Percentiles rank a stretch among this genome's conserved stretches.
These are phyloP conservation scores for Grosmannia serpens DNA, from an alignment of 2,329 filamentous ascomycete genomes.

Conservation along the genomic window DNA sequence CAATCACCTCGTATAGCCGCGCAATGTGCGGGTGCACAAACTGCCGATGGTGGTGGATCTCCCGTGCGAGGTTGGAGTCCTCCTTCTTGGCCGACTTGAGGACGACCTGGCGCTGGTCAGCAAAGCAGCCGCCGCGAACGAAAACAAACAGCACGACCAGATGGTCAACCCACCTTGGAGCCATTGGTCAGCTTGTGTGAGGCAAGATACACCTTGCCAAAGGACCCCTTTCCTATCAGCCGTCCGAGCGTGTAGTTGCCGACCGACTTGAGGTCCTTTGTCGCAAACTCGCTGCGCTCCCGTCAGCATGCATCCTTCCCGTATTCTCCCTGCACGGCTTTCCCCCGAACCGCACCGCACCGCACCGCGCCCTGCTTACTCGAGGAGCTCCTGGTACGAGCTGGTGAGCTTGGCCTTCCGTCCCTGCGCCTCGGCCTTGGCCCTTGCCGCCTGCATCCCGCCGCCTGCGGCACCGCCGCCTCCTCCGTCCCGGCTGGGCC, in stretches of 20 bases:
- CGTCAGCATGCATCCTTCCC: neutral
- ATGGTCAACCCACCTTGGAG: constrained; percentile 57
- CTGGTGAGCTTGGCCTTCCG: constrained; percentile 73
- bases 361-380: constrained; percentile 44
- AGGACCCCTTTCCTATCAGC: constrained; percentile 93
- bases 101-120: constrained; percentile 55
- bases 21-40: constrained; percentile 97
- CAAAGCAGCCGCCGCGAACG: constrained; percentile 1
- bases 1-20: constrained; percentile 92
- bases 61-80: constrained; percentile 87
- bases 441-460: constrained; percentile 43
- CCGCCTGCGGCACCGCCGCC: neutral
- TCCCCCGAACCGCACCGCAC: too few relatives aligned
- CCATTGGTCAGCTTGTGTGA: constrained; percentile 96
- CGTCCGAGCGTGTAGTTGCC: constrained; percentile 89
- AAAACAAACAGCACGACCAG: constrained; percentile 13
- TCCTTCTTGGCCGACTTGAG: constrained; percentile 96
- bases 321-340: neutral
- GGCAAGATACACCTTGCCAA: constrained; percentile 95
- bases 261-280: constrained; percentile 79
- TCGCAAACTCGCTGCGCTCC: constrained; percentile 71
- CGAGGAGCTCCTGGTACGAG: constrained; percentile 91
- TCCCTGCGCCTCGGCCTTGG: constrained; percentile 45
- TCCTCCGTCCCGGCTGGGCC: neutral
- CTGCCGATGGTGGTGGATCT: constrained; percentile 97